phyloP scores from a whole-genome alignment of 345 rosid species.

The Capsella bursapastoris region DNA sequence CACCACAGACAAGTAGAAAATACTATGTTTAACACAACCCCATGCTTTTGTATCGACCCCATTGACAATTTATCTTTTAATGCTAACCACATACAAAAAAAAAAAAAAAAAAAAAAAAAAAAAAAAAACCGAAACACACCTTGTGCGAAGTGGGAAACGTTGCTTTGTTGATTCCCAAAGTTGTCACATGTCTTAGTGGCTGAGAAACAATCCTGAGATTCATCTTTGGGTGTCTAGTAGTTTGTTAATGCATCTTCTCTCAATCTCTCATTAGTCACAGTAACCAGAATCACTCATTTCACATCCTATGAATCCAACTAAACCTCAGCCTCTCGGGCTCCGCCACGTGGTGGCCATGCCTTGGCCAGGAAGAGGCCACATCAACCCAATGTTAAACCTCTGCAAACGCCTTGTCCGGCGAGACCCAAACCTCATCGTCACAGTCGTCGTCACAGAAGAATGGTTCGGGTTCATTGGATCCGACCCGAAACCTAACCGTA shows the following conservation, averaged over 20 bases:
- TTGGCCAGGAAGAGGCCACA: slow-evolving; percentile 71
- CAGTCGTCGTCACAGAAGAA: slow-evolving; percentile 73
- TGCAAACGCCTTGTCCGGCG: slow-evolving; percentile 53
- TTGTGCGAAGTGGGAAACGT: too few relatives aligned
- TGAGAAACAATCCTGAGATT: too few relatives aligned
- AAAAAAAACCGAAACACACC: too few relatives aligned
- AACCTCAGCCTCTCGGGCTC: neutral
- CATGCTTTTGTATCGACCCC: too few relatives aligned
- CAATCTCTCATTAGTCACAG: neutral
- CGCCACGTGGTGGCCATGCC: slow-evolving; percentile 65
- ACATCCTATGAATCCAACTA: neutral
- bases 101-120: too few relatives aligned
- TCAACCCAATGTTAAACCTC: slow-evolving; percentile 73
- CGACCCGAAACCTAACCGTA: slow-evolving; percentile 46
- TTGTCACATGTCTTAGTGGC: too few relatives aligned
- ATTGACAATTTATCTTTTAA: too few relatives aligned
- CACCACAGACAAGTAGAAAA: too few relatives aligned
- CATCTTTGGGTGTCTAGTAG: too few relatives aligned
- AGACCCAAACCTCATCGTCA: slow-evolving; percentile 47
- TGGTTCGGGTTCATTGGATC: slow-evolving; percentile 59
- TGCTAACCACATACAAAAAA: too few relatives aligned
- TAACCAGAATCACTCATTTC: neutral
- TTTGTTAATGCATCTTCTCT: neutral
- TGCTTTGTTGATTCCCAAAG: too few relatives aligned
- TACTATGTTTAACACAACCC: too few relatives aligned